Conservation (phyloP, 73 alveolate genomes). For the Blepharisma japonicum region DNA sequence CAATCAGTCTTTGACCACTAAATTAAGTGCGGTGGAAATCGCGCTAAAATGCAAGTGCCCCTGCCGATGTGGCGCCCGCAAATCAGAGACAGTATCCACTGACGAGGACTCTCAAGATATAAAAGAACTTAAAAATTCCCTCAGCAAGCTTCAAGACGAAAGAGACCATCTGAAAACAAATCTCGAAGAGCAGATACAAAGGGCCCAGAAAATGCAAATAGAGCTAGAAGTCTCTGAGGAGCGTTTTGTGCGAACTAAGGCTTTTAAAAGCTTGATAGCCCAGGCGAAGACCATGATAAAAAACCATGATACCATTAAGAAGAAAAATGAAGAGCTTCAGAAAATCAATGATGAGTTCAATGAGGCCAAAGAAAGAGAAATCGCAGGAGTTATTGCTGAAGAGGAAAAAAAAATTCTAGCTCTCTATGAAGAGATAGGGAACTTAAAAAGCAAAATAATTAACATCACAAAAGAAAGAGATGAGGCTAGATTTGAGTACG, state of each 20-base stretch:
- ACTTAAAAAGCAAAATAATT: neutral
- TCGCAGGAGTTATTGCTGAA: neutral
- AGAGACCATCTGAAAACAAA: neutral
- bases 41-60: no score
- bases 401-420: conserved; percentile 12
- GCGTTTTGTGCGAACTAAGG: neutral
- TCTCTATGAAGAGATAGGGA: neutral
- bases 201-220: neutral
- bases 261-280: conserved; percentile 10
- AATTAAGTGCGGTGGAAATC: no score
- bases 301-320: neutral
- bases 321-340: conserved; percentile 26
- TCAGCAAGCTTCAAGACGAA: neutral
- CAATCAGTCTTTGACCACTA: no score
- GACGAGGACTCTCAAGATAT: neutral
- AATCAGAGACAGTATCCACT: no score
- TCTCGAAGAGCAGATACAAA: neutral
- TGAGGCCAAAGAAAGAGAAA: neutral
- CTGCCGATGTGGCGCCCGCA: no score
- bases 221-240: conserved; percentile 20
- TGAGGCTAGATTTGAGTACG: neutral
- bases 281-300: conserved; percentile 5
- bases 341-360: neutral
- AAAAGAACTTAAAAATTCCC: conserved; percentile 3
- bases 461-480: conserved; percentile 6